Conservation (phyloP, 331 rosid genomes). For the Dryas integrifolia region DNA sequence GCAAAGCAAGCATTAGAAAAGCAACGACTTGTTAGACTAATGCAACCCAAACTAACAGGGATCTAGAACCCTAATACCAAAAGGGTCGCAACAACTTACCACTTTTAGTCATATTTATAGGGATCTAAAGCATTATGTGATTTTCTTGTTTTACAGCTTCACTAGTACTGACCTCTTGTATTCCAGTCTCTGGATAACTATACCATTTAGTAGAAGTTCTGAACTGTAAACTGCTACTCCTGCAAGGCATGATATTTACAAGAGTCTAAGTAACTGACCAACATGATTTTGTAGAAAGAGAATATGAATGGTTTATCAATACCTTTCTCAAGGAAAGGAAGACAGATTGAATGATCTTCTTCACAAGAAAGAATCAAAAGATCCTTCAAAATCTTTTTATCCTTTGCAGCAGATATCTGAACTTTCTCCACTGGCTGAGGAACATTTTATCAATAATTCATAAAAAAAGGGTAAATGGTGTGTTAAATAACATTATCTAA, state of each 20-base stretch:
- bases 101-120: too few relatives aligned
- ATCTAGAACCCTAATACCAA: too few relatives aligned
- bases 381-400: slow-evolving; percentile 32
- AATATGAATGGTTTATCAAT: slow-evolving; percentile 5
- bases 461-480: background rate
- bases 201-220: slow-evolving; percentile 67
- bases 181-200: slow-evolving; percentile 68
- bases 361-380: slow-evolving; percentile 63
- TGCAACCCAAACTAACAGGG: background rate
- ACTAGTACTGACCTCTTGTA: slow-evolving; percentile 44
- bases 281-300: slow-evolving; percentile 10
- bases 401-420: slow-evolving; percentile 35
- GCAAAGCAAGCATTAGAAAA: slow-evolving; percentile 11
- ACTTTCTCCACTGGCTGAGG: slow-evolving; percentile 58
- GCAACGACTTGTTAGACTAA: background rate
- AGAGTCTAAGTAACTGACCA: background rate
- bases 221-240: slow-evolving; percentile 51
- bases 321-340: slow-evolving; percentile 55
- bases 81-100: too few relatives aligned
- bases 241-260: slow-evolving; percentile 30
- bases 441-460: slow-evolving; percentile 9
- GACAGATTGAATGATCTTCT: slow-evolving; percentile 53
- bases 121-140: too few relatives aligned
- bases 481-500: too few relatives aligned
- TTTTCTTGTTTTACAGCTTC: too few relatives aligned